phyloP scores from a whole-genome alignment of 352 stramenopile species.

The Phytophthora uliginosa region DNA sequence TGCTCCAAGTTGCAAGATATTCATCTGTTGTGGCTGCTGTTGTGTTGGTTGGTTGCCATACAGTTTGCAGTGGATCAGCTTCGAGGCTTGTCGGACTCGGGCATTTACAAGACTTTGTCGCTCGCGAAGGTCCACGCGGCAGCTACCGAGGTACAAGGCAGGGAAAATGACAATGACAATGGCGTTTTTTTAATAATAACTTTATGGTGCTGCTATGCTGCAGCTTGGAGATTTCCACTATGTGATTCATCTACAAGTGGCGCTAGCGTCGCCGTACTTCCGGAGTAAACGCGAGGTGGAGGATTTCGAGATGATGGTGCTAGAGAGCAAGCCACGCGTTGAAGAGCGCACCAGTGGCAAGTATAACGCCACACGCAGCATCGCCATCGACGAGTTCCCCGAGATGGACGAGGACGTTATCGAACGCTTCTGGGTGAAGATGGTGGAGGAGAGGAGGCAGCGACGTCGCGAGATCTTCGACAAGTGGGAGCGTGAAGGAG shows the following conservation, averaged over 20 bases:
- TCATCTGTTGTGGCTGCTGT: not conserved
- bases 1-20: not conserved
- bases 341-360: constrained; percentile 23
- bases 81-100: constrained; percentile 69
- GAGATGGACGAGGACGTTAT: constrained; percentile 87
- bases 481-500: constrained; percentile 46
- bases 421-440: constrained; percentile 81
- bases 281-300: constrained; percentile 62
- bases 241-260: constrained; percentile 75
- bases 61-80: constrained; percentile 79
- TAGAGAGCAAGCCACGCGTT: constrained; percentile 62
- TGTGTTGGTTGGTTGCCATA: not conserved
- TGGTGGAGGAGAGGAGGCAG: constrained; percentile 61
- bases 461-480: constrained; percentile 58
- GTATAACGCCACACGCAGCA: constrained; percentile 54
- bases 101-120: constrained; percentile 74
- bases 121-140: constrained; percentile 63
- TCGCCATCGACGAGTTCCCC: constrained; percentile 89
- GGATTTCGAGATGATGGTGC: constrained; percentile 81
- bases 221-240: constrained; percentile 86
- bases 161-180: not conserved
- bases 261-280: constrained; percentile 80
- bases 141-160: constrained; percentile 50
- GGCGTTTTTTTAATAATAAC: not conserved
- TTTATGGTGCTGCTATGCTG: not conserved